phyloP scores from a whole-genome alignment of 2,329 filamentous ascomycete genomes.

The Aulographum hederae region DNA sequence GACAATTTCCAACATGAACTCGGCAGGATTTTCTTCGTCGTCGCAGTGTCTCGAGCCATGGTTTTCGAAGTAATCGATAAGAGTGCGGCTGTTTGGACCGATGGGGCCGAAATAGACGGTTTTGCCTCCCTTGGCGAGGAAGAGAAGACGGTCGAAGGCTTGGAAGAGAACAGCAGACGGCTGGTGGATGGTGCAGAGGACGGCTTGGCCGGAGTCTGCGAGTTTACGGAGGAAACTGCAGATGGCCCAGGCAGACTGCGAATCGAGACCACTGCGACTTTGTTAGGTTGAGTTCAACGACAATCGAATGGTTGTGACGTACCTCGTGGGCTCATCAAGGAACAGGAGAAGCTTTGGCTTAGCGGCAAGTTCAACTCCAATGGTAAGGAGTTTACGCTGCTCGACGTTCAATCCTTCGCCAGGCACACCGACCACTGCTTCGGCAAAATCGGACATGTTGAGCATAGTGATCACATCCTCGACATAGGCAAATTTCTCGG shows the following conservation, averaged over 20 bases:
- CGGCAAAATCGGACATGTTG: constrained; percentile 47
- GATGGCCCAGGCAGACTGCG: constrained; percentile 45
- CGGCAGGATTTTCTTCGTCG: constrained; percentile 50
- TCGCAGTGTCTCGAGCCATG: constrained; percentile 44
- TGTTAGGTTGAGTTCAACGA: constrained; percentile 18
- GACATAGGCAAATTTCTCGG: constrained; percentile 43
- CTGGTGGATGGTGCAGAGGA: constrained; percentile 30
- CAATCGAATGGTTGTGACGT: constrained; percentile 10
- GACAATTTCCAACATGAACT: constrained; percentile 49
- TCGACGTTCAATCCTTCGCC: constrained; percentile 40
- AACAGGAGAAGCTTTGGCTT: constrained; percentile 54
- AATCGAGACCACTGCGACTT: constrained; percentile 37
- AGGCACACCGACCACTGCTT: constrained; percentile 45
- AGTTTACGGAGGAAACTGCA: constrained; percentile 43
- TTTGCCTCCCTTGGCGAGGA: constrained; percentile 24
- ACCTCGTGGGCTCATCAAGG: constrained; percentile 61
- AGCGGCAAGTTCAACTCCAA: constrained; percentile 36
- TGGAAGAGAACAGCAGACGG: constrained; percentile 26
- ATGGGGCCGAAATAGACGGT: constrained; percentile 30
- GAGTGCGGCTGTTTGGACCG: constrained; percentile 20
- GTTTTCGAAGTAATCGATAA: constrained; percentile 37
- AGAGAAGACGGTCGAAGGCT: constrained; percentile 24
- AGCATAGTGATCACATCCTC: constrained; percentile 48
- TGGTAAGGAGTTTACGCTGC: constrained; percentile 45
- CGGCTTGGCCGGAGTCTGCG: constrained; percentile 26